These are phyloP conservation scores for Erysimum cheiri DNA, from an alignment of 441 rosid genomes.

Conservation along the genomic window DNA sequence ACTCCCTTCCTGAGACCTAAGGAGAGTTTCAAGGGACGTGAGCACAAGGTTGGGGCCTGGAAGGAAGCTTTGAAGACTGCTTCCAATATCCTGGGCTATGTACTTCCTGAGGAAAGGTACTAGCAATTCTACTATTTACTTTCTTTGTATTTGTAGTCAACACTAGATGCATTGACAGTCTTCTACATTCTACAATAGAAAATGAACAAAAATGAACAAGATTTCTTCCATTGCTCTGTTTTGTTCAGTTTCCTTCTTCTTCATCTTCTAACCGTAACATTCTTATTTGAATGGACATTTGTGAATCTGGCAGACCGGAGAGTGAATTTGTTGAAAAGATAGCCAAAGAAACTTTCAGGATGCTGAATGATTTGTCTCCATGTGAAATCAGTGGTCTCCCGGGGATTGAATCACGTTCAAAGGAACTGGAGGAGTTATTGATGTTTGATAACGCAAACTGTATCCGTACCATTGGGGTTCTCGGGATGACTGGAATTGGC, in stretches of 20 bases:
- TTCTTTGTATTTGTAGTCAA: not conserved
- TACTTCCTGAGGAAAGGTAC: constrained; percentile 24
- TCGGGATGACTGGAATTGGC: constrained; percentile 51
- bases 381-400: constrained; percentile 27
- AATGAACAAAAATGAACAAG: not conserved
- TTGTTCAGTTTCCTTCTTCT: not conserved
- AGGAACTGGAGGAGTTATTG: constrained; percentile 28
- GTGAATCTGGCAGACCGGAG: constrained; percentile 43
- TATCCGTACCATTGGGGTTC: constrained; percentile 45
- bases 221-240: not conserved
- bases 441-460: not conserved
- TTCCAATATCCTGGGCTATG: constrained; percentile 32
- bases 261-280: not conserved
- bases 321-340: constrained; percentile 40
- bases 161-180: not conserved
- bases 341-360: constrained; percentile 29
- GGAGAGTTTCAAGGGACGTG: constrained; percentile 9
- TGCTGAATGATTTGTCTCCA: constrained; percentile 28
- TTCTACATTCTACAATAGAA: not conserved
- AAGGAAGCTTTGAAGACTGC: constrained; percentile 29
- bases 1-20: constrained; percentile 11
- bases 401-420: constrained; percentile 35
- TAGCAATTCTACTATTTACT: not conserved
- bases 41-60: constrained; percentile 21
- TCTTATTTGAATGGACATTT: not conserved